Percentiles rank a stretch among this genome's conserved stretches.
phyloP scores from a whole-genome alignment of 1,284 basidiomycete genomes.

The Caloboletus firmus region DNA sequence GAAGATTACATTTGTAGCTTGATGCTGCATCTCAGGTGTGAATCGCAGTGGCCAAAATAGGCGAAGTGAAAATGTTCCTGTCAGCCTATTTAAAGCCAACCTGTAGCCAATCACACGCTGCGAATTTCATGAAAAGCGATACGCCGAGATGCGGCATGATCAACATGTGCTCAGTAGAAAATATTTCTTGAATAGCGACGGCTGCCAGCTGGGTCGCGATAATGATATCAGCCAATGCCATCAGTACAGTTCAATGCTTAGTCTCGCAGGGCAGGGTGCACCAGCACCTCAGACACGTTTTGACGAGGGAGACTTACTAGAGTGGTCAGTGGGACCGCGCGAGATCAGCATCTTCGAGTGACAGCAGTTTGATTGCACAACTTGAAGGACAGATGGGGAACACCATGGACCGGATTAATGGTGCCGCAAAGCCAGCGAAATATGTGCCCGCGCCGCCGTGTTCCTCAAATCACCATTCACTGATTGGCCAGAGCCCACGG shows the following conservation, averaged over 20 bases:
- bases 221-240: neutral
- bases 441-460: neutral
- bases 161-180: neutral
- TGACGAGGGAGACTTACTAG: neutral
- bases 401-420: too few relatives aligned
- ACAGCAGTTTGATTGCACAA: too few relatives aligned
- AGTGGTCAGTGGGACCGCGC: neutral
- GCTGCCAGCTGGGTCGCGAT: too few relatives aligned
- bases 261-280: neutral
- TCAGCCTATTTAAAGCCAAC: neutral
- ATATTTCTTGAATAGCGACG: neutral
- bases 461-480: conserved; percentile 8
- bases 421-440: neutral
- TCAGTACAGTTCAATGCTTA: neutral
- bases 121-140: neutral
- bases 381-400: too few relatives aligned
- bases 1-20: too few relatives aligned
- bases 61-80: neutral
- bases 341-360: neutral
- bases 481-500: conserved; percentile 7
- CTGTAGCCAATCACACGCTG: conserved; percentile 3
- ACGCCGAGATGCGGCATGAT: neutral
- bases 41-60: neutral
- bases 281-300: neutral
- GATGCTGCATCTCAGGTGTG: too few relatives aligned